Base-by-base conservation (phyloP, 169 alveolate species). In the Cytauxzoon felis region DNA sequence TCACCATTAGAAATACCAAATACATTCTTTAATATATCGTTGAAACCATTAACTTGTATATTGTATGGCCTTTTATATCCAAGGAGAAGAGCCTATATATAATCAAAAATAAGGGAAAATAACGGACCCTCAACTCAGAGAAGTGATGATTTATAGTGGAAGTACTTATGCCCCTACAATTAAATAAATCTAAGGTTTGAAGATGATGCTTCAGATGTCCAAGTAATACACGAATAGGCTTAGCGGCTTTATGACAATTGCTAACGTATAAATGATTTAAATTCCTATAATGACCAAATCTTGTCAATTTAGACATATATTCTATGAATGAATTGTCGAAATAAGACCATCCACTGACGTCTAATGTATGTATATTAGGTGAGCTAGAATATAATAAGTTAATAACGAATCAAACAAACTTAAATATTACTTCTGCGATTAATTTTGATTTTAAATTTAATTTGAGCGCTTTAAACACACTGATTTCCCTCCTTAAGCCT, bases 301-400 rank as follows among this genome's bases (percentile, higher is more conserved):
- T 16, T 9, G 21, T 33, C 59, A 58, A 40, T n/a, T 24, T 36
- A 21, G 50, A 18, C 7, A 72, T 34, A 49, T 67, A 56, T 41
- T 51, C 42, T 4, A 61, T 45, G 0, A 56, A 18, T n/a, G 67
- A 58, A 56, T 72, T 70, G 67, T 48, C 57, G 78, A 75, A 72
- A 2, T 48, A 61, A 23, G 29, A 43, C 82, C 82, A 72, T 8
- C 76, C 78, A n/a, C 63, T 48, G 34, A 72, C 82, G 27, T 72
- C 67, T 18, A 72, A 70, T 24, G 30, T 56, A 19, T 18, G 11
- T 33, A 56, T 56, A 41, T 56, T 56, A 23, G 18, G 2, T 4
- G 66, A 56, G 30, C 66, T 56, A 23, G 8, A 56, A 2, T 23
- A 11, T 1, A n/a, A n/a, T n/a, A n/a, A n/a, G n/a, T n/a, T n/a